Conservation (phyloP, 768 basidiomycete species). For the Tephrocybe rancida region DNA sequence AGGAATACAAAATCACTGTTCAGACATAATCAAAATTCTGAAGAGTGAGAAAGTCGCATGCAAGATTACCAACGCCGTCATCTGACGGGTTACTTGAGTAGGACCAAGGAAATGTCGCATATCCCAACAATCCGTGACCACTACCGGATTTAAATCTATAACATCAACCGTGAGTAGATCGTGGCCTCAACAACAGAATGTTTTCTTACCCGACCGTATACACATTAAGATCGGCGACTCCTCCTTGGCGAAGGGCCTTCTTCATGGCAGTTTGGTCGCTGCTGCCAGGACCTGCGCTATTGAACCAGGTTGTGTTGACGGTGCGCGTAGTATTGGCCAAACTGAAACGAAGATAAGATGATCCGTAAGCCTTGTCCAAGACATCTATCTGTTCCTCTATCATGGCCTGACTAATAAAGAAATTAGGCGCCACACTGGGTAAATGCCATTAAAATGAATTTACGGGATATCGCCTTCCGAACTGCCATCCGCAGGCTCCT, state of each 20-base stretch:
- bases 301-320: conserved; percentile 51
- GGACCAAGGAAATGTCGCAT: conserved; percentile 51
- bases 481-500: background rate
- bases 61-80: conserved; percentile 43
- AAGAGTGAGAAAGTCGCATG: background rate
- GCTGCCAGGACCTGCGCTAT: conserved; percentile 35
- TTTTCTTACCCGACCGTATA: conserved; percentile 33
- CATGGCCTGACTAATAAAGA: conserved; percentile 20
- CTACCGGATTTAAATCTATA: conserved; percentile 27
- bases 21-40: background rate
- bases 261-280: conserved; percentile 51
- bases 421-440: background rate
- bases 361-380: conserved; percentile 43
- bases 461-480: conserved; percentile 45
- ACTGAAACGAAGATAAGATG: conserved; percentile 36
- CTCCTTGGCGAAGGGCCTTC: conserved; percentile 41
- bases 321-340: conserved; percentile 48
- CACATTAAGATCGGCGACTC: conserved; percentile 44
- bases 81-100: conserved; percentile 38
- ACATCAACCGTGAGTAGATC: background rate
- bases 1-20: conserved; percentile 30
- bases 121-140: conserved; percentile 45
- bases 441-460: conserved; percentile 4
- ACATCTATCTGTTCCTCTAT: conserved; percentile 37
- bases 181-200: background rate